Evolutionary conservation across 139 green algal species (phyloP).

Genomic region (Astrephomene gubernaculifera): DNA sequence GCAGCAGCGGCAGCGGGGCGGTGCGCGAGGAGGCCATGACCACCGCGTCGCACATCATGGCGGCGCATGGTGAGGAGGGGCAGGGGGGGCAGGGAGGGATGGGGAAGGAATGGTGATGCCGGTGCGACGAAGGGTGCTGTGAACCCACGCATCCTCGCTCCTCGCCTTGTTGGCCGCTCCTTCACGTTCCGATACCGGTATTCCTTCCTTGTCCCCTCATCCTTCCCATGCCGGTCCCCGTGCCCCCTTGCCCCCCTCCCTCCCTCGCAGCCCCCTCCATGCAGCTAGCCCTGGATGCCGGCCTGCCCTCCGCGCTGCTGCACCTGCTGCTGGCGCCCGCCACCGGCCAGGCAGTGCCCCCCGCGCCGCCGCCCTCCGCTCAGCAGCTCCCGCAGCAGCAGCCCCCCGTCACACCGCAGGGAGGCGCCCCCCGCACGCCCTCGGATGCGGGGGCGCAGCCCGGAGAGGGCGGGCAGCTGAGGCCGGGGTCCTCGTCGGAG

Average conservation of each 20-base stretch:
- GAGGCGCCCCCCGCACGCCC: no score
- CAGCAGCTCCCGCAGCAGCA: background rate
- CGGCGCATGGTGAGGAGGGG: background rate
- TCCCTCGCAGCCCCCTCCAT: constrained; percentile 8
- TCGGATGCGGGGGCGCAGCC: no score
- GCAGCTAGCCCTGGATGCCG: constrained; percentile 5
- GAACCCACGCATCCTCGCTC: background rate
- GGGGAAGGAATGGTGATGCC: no score
- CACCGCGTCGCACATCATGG: background rate
- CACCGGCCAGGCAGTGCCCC: constrained; percentile 4
- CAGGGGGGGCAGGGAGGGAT: no score
- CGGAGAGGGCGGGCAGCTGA: no score
- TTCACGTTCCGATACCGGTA: background rate
- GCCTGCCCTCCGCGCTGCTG: background rate
- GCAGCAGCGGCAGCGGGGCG: background rate
- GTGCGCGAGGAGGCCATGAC: constrained; percentile 34
- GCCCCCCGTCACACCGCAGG: background rate
- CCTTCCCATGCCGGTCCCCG: background rate
- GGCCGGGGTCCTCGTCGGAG: no score
- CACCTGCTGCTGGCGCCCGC: constrained; percentile 6
- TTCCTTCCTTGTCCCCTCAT: background rate
- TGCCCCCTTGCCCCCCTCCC: background rate
- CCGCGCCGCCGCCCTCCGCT: background rate
- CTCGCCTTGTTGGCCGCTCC: background rate
- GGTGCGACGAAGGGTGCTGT: no score